A percentile compares a stretch with the other conserved stretches of the same genome.
phyloP scores from a whole-genome alignment of 106 monocot species.

The Dactylorhiza incarnata region DNA sequence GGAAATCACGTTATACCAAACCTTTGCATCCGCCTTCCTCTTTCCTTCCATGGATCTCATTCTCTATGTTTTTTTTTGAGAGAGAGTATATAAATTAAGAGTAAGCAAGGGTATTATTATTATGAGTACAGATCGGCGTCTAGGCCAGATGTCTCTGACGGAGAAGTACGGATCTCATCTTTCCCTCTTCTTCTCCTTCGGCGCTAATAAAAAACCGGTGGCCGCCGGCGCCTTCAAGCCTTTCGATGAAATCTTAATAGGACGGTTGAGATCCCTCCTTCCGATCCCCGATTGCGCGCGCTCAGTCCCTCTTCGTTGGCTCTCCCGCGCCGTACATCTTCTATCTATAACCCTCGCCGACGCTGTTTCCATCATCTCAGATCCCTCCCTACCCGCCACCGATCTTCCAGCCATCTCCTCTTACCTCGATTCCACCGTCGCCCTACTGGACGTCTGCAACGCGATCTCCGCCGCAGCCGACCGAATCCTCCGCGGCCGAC shows the following conservation, averaged over 20 bases:
- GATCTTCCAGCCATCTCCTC: constrained; percentile 27
- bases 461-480: constrained; percentile 27
- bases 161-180: not conserved
- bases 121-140: no score
- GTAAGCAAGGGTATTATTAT: no score
- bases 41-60: no score
- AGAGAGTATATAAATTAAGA: no score
- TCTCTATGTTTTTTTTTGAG: no score
- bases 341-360: constrained; percentile 33
- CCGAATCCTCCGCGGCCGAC: constrained; percentile 29
- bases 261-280: constrained; percentile 36
- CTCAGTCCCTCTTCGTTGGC: constrained; percentile 19
- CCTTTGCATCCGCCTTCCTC: no score
- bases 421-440: constrained; percentile 34
- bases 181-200: not conserved
- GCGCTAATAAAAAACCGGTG: not conserved
- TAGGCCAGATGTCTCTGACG: not conserved
- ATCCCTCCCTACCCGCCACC: constrained; percentile 16
- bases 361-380: constrained; percentile 19
- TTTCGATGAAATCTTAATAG: constrained; percentile 39
- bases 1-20: no score
- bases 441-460: constrained; percentile 63
- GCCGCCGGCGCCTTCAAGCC: constrained; percentile 2
- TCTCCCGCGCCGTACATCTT: constrained; percentile 23
- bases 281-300: constrained; percentile 8